phyloP scores from a whole-genome alignment of 495 filamentous ascomycete genomes.

The Talaromyces nanjingensis region DNA sequence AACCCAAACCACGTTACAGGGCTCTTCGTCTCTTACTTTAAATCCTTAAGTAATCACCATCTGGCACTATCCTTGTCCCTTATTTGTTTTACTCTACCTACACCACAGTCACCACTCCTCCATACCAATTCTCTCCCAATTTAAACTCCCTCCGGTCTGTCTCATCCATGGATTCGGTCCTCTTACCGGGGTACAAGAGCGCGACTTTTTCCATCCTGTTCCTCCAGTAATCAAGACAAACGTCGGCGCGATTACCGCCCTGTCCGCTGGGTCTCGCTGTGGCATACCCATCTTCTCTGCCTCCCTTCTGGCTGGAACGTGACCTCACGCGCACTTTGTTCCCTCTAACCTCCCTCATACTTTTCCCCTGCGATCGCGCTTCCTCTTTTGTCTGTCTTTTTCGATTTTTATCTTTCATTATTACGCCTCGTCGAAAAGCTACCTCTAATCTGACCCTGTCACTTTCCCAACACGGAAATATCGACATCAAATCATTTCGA shows the following conservation, averaged over 20 bases:
- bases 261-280: background rate
- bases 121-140: background rate
- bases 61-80: slow-evolving; percentile 2
- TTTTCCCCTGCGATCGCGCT: background rate
- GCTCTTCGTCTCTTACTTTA: background rate
- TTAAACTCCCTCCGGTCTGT: background rate
- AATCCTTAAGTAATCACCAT: slow-evolving; percentile 5
- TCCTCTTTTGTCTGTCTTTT: background rate
- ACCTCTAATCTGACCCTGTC: background rate
- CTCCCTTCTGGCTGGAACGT: background rate
- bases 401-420: background rate
- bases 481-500: background rate
- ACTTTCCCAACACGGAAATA: background rate
- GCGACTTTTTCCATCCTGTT: background rate
- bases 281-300: background rate
- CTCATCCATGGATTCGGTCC: slow-evolving; percentile 6
- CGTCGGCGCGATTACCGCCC: background rate
- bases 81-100: background rate
- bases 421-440: background rate
- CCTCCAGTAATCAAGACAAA: background rate
- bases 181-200: slow-evolving; percentile 7
- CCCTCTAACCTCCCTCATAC: background rate
- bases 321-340: background rate
- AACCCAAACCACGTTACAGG: background rate
- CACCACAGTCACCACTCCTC: background rate